Evolutionary conservation across 352 stramenopile species (phyloP).

Genomic region (Phytopythium ostracodes): DNA sequence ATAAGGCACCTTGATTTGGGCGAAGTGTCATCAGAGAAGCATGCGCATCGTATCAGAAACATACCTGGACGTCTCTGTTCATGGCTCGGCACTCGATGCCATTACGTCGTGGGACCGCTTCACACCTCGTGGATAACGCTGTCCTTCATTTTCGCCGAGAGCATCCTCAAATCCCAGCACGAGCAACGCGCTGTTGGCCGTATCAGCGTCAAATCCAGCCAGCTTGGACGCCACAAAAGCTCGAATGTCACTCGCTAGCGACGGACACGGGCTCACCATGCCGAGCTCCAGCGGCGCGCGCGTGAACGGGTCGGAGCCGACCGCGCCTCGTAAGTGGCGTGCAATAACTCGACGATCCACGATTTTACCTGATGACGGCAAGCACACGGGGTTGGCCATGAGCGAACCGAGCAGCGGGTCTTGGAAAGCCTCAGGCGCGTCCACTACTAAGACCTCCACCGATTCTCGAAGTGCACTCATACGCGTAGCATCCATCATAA

Average conservation of each 20-base stretch:
- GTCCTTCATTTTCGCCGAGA: not conserved
- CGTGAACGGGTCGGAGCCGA: constrained; percentile 94
- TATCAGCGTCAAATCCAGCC: not conserved
- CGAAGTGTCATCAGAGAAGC: not conserved
- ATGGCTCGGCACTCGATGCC: not conserved
- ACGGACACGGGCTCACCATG: constrained; percentile 30
- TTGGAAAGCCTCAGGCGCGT: constrained; percentile 92
- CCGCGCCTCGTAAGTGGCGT: constrained; percentile 68
- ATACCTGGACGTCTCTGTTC: not conserved
- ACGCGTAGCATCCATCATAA: constrained; percentile 24
- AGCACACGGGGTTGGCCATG: constrained; percentile 1
- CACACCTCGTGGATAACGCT: not conserved
- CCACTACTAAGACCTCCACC: constrained; percentile 66
- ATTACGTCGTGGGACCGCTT: constrained; percentile 3
- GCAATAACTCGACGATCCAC: constrained; percentile 90
- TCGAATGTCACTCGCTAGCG: constrained; percentile 31
- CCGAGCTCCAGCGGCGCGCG: constrained; percentile 63
- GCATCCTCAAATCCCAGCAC: constrained; percentile 1
- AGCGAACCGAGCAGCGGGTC: constrained; percentile 60
- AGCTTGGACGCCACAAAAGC: constrained; percentile 32
- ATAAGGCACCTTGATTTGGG: too few species aligned
- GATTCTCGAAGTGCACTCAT: constrained; percentile 29
- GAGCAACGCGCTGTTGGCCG: not conserved
- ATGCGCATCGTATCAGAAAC: too few species aligned
- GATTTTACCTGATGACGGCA: constrained; percentile 49